phyloP scores from a whole-genome alignment of 805 yeast genomes.

The Candida nanaspora region DNA sequence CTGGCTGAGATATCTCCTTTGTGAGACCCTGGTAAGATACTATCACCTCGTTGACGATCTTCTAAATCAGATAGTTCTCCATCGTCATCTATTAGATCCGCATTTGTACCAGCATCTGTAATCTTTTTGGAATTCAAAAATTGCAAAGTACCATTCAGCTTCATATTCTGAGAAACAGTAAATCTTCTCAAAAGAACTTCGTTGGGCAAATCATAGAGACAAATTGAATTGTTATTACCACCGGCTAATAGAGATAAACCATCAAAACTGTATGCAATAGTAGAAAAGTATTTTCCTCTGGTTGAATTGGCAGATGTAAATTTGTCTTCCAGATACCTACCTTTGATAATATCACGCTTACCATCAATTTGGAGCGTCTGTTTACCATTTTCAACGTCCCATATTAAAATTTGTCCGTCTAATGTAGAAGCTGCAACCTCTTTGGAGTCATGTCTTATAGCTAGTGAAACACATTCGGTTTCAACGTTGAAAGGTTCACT shows the following conservation, averaged over 20 bases:
- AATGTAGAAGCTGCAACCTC: constrained; percentile 82
- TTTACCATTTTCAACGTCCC: constrained; percentile 75
- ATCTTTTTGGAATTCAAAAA: constrained; percentile 71
- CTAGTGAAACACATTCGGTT: constrained; percentile 75
- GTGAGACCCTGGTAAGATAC: constrained; percentile 77
- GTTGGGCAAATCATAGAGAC: constrained; percentile 84
- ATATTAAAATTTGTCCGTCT: constrained; percentile 80
- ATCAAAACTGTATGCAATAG: constrained; percentile 81
- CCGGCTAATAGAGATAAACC: constrained; percentile 86
- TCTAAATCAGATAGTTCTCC: constrained; percentile 85
- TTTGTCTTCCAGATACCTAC: constrained; percentile 76
- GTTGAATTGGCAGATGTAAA: constrained; percentile 75
- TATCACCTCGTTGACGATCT: constrained; percentile 58
- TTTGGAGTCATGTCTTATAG: constrained; percentile 90
- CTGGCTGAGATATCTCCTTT: constrained; percentile 78
- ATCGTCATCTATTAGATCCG: constrained; percentile 72
- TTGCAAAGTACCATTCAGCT: constrained; percentile 79
- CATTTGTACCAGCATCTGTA: constrained; percentile 76
- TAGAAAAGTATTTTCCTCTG: constrained; percentile 76
- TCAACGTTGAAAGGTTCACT: constrained; percentile 87
- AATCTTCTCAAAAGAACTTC: constrained; percentile 81
- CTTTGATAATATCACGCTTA: constrained; percentile 76
- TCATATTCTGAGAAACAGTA: constrained; percentile 83
- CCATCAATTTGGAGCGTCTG: constrained; percentile 84
- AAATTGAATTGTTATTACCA: constrained; percentile 86